These are phyloP conservation scores for Colletotrichum viniferum DNA, from an alignment of 2,329 filamentous ascomycete genomes.

Conservation along the genomic window DNA sequence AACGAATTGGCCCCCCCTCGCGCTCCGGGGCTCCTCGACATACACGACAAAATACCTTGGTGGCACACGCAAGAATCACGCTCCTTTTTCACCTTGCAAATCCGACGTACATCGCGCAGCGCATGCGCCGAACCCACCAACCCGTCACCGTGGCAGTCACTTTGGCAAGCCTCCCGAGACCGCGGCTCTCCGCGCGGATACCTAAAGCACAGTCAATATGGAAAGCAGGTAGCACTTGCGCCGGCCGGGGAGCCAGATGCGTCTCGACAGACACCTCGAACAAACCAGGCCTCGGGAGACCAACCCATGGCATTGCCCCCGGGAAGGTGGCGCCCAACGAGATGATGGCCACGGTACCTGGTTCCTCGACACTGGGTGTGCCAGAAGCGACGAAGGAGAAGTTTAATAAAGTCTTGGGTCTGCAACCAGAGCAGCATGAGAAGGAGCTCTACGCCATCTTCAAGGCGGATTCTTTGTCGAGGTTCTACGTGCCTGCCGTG, in stretches of 20 bases:
- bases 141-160: slow-evolving; percentile 22
- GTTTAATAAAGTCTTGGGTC: slow-evolving; percentile 13
- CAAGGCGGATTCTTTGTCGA: slow-evolving; percentile 22
- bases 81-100: not conserved
- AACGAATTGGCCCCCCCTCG: not conserved
- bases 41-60: not conserved
- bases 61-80: not conserved
- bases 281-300: not conserved
- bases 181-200: slow-evolving; percentile 50
- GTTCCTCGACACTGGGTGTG: slow-evolving; percentile 14
- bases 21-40: not conserved
- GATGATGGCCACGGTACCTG: slow-evolving; percentile 27
- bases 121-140: slow-evolving; percentile 11
- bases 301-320: not conserved
- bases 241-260: slow-evolving; percentile 41
- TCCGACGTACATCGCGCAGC: not conserved
- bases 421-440: slow-evolving; percentile 12
- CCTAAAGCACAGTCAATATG: slow-evolving; percentile 41
- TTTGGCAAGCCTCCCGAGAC: slow-evolving; percentile 40
- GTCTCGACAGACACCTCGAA: slow-evolving; percentile 26
- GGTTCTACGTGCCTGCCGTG: slow-evolving; percentile 40
- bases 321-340: slow-evolving; percentile 23
- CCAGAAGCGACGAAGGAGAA: not conserved
- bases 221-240: slow-evolving; percentile 39
- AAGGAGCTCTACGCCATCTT: slow-evolving; percentile 23